These are phyloP conservation scores for Colletotrichum sp. DNA, from an alignment of 2,329 filamentous ascomycete genomes.

Conservation along the genomic window DNA sequence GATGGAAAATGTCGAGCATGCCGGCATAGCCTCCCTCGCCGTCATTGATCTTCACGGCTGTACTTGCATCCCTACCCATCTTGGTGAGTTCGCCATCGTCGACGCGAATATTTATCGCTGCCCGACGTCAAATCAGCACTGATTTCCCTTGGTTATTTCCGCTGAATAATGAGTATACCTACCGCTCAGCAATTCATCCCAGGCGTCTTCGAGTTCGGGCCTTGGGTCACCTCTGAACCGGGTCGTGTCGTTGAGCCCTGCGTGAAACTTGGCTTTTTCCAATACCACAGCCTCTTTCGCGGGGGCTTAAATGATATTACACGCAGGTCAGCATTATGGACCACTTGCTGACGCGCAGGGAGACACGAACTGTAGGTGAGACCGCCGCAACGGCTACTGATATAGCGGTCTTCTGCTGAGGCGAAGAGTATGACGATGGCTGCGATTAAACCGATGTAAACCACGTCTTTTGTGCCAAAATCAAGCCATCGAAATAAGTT, in stretches of 20 bases:
- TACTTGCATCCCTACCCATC: not conserved
- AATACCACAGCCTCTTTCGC: not conserved
- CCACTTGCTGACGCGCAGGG: not conserved
- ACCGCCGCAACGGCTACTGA: not conserved
- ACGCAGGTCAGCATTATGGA: not conserved
- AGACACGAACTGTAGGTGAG: not conserved
- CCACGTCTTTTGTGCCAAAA: not conserved
- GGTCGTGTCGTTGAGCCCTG: not conserved
- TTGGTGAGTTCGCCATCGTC: not conserved
- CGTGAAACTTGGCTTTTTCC: not conserved
- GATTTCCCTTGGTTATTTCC: not conserved
- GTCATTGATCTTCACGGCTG: not conserved
- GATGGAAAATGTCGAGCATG: not conserved
- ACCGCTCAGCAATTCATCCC: not conserved
- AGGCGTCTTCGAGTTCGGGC: not conserved
- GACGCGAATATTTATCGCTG: not conserved
- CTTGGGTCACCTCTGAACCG: not conserved
- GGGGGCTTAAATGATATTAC: not conserved
- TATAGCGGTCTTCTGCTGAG: not conserved
- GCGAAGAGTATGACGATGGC: not conserved
- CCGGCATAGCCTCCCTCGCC: not conserved
- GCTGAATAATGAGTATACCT: not conserved
- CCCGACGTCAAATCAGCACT: not conserved
- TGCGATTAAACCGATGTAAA: not conserved
- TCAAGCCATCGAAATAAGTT: not conserved